A percentile compares a stretch with the other conserved stretches of the same genome.
These are phyloP conservation scores for Trypanosoma congolense DNA, from an alignment of 208 protist genomes.

Conservation along the genomic window DNA sequence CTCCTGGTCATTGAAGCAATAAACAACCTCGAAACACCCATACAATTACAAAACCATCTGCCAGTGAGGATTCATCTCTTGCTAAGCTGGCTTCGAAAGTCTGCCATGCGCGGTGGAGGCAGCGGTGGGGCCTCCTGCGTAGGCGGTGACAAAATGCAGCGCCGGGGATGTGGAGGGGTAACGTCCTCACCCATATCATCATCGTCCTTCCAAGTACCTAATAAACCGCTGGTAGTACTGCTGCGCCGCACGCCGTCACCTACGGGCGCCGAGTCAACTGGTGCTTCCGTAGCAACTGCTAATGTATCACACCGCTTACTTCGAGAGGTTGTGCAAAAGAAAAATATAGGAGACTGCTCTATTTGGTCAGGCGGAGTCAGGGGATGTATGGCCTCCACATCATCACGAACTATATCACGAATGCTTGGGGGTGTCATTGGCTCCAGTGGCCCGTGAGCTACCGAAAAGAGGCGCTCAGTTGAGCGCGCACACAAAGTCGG, in stretches of 20 bases:
- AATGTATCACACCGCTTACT: neutral
- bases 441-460: conserved; percentile 42
- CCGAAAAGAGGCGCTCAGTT: conserved; percentile 52
- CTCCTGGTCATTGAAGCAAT: too few relatives aligned
- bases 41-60: neutral
- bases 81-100: neutral
- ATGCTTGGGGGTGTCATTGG: conserved; percentile 46
- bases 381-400: conserved; percentile 4
- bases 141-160: conserved; percentile 14
- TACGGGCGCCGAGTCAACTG: neutral
- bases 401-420: conserved; percentile 20
- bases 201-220: neutral
- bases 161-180: conserved; percentile 8
- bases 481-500: neutral
- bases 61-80: neutral
- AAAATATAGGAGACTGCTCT: conserved; percentile 36
- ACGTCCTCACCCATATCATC: neutral
- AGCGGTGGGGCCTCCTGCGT: neutral
- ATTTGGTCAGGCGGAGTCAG: conserved; percentile 21
- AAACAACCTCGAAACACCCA: too few relatives aligned
- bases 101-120: neutral
- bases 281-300: neutral
- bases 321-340: conserved; percentile 41
- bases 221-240: neutral
- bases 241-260: neutral